phyloP scores from a whole-genome alignment of 2,329 filamentous ascomycete species.

The Colletotrichum limetticola region DNA sequence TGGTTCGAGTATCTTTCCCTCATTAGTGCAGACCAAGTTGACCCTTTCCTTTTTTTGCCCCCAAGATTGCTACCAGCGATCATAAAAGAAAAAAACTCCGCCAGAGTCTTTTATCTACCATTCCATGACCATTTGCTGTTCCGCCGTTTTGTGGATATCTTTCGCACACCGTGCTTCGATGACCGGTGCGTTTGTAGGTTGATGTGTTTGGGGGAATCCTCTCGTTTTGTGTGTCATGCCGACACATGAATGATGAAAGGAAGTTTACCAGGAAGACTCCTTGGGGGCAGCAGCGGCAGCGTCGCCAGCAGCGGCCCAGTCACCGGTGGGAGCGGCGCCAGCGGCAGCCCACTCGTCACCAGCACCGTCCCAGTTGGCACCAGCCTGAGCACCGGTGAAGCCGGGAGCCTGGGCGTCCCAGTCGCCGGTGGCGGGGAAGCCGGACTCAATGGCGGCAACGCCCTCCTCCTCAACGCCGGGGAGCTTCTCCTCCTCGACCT shows the following conservation, averaged over 20 bases:
- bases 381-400: constrained; percentile 70
- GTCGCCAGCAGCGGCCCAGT: constrained; percentile 64
- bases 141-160: constrained; percentile 33
- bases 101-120: constrained; percentile 38
- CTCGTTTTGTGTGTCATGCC: constrained; percentile 20
- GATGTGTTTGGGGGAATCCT: constrained; percentile 8
- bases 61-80: constrained; percentile 34
- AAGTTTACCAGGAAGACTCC: constrained; percentile 64
- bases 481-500: constrained; percentile 92
- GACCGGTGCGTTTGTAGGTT: constrained; percentile 20
- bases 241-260: constrained; percentile 15
- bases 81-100: constrained; percentile 25
- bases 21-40: constrained; percentile 84
- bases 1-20: constrained; percentile 96
- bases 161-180: constrained; percentile 21
- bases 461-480: constrained; percentile 87
- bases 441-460: constrained; percentile 79
- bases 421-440: constrained; percentile 78
- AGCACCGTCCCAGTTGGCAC: constrained; percentile 69
- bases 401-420: constrained; percentile 86
- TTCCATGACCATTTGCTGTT: constrained; percentile 38
- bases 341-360: constrained; percentile 74
- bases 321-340: constrained; percentile 64
- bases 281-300: constrained; percentile 61
- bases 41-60: constrained; percentile 48